Percentiles rank a stretch among this genome's conserved stretches.
phyloP scores from a whole-genome alignment of 2,329 filamentous ascomycete species.

The Rhexocercosporidium sp. region DNA sequence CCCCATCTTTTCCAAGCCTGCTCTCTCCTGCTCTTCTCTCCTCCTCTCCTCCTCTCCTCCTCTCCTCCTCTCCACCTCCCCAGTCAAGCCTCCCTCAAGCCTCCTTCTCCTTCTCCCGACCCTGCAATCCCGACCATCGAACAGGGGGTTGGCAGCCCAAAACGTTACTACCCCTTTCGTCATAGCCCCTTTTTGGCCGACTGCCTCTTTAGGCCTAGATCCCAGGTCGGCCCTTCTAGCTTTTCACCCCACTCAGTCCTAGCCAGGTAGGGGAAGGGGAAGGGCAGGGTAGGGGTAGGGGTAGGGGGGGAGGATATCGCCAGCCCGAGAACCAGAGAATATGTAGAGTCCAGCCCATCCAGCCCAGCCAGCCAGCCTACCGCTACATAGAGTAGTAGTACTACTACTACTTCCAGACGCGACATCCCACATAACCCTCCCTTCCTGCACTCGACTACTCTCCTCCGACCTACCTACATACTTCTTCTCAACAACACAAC shows the following conservation, averaged over 20 bases:
- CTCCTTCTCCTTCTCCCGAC: neutral
- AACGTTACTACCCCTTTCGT: neutral
- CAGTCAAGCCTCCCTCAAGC: neutral
- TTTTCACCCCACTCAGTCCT: neutral
- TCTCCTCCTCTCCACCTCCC: neutral
- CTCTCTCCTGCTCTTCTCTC: neutral
- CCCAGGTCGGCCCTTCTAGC: neutral
- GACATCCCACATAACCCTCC: slow-evolving; percentile 27
- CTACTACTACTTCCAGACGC: slow-evolving; percentile 29
- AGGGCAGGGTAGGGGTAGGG: too few relatives aligned
- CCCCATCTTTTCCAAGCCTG: too few relatives aligned
- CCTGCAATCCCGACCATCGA: neutral
- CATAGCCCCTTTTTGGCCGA: neutral
- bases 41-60: neutral
- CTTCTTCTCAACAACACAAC: neutral
- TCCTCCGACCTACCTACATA: too few relatives aligned
- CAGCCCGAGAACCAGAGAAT: neutral
- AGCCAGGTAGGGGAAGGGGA: neutral
- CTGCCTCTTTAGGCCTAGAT: neutral
- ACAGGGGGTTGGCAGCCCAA: neutral
- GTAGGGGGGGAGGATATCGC: too few relatives aligned
- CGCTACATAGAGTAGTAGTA: too few relatives aligned
- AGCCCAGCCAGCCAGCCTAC: slow-evolving; percentile 2
- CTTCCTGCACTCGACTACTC: slow-evolving; percentile 8
- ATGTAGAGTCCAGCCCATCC: neutral